Evolutionary conservation across 2,329 filamentous ascomycete species (phyloP), one percentile per base, ranked within the genome.

Genomic region (Hymenoscyphus salicellus): DNA sequence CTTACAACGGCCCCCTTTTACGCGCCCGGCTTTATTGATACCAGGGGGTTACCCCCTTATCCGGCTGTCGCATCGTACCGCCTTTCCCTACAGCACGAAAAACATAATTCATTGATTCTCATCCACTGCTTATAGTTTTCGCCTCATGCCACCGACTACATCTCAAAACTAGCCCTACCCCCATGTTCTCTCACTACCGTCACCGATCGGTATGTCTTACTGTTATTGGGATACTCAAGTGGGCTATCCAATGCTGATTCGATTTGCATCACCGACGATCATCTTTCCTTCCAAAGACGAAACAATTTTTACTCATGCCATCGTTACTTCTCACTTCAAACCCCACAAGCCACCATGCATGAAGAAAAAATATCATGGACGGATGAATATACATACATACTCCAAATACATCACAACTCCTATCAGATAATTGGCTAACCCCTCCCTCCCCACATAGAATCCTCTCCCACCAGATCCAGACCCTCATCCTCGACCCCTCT

Each of bases 401-500:
- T 14, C 20, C 20, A 52, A 52, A 52, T 2, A 2, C 2, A 7
- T 26, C 8, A 52, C 16, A 38, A 2, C 32, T 5, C 43, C 20
- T 26, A 23, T 4, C 8, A 52, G 23, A 28, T 14, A 23, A 55
- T 52, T 68, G 65, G 66, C 68, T 74, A 69, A 71, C 60, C 49
- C 28, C 11, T 55, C 30, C 38, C 52, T 30, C 60, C 52, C 14
- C 55, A 11, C 55, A 59, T 60, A 76, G 74, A 72, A 70, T 76
- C 58, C 78, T 89, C 68, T 88, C 85, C 61, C 78, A 87, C 75
- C 78, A 81, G 71, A 81, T 87, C 68, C 79, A 81, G 68, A 79
- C 78, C 63, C 79, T 84, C 74, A 75, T 91, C 66, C 81, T 92
- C 67, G 84, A 88, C 78, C 82, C 88, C 70, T 82, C 83, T 67